phyloP scores from a whole-genome alignment of 1,284 basidiomycete genomes.

The Fomes fomentarius region DNA sequence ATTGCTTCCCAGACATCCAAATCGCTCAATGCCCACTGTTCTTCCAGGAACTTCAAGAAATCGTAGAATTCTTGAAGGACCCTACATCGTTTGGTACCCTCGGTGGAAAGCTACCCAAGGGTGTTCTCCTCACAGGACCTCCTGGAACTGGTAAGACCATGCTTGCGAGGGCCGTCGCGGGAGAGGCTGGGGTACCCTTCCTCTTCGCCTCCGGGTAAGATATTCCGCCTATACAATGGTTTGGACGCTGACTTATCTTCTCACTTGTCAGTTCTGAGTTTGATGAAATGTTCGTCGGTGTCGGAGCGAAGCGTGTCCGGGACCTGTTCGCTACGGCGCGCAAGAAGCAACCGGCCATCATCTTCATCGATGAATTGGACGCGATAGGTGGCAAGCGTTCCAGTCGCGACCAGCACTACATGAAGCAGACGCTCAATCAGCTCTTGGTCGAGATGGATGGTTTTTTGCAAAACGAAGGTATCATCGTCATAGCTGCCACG shows the following conservation, averaged over 20 bases:
- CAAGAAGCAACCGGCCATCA: constrained; percentile 93
- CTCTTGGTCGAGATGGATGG: constrained; percentile 95
- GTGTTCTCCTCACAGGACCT: constrained; percentile 86
- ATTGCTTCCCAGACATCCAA: background rate
- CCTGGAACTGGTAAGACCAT: constrained; percentile 97
- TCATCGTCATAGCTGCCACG: constrained; percentile 94
- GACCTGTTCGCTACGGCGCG: constrained; percentile 95
- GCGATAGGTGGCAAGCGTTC: constrained; percentile 93
- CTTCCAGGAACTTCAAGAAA: constrained; percentile 83
- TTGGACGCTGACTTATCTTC: background rate
- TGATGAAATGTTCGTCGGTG: constrained; percentile 97
- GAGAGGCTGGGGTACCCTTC: constrained; percentile 95
- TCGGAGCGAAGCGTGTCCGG: constrained; percentile 94
- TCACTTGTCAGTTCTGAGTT: constrained; percentile 86
- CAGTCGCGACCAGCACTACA: constrained; percentile 85
- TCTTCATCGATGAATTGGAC: constrained; percentile 94
- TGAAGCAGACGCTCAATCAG: constrained; percentile 94
- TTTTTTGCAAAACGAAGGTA: constrained; percentile 87
- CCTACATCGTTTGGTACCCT: constrained; percentile 87
- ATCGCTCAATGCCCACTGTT: background rate
- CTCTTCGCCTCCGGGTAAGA: constrained; percentile 82
- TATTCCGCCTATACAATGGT: background rate
- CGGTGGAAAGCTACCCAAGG: constrained; percentile 91
- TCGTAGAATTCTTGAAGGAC: constrained; percentile 92
- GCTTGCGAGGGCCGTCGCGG: constrained; percentile 94